phyloP scores from a whole-genome alignment of 768 basidiomycete species.

The Tulasnella sp. region DNA sequence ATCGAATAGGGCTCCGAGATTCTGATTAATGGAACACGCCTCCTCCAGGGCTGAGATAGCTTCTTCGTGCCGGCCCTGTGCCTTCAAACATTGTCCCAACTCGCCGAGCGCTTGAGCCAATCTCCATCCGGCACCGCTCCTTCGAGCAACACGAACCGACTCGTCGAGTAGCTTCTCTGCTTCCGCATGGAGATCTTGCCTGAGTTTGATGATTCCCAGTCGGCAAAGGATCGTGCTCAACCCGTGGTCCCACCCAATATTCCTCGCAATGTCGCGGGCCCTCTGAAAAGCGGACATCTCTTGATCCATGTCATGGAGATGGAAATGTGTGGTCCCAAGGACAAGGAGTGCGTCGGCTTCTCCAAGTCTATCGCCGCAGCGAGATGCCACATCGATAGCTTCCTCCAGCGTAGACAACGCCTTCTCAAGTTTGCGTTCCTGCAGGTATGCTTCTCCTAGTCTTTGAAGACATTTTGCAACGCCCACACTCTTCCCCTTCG shows the following conservation, averaged over 20 bases:
- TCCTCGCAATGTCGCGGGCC: not conserved
- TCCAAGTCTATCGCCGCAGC: not conserved
- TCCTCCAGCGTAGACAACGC: not conserved
- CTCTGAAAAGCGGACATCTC: not conserved
- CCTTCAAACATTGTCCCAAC: not conserved
- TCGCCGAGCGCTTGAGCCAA: not conserved
- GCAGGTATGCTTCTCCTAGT: not conserved
- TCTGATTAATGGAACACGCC: too few relatives aligned
- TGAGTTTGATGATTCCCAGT: not conserved
- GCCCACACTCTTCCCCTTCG: not conserved
- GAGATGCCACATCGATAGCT: not conserved
- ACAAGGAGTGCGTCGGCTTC: not conserved
- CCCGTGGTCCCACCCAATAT: not conserved
- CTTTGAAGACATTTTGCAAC: not conserved
- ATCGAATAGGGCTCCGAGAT: too few relatives aligned
- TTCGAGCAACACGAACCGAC: not conserved
- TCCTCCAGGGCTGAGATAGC: too few relatives aligned
- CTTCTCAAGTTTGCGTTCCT: not conserved
- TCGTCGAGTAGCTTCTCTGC: not conserved
- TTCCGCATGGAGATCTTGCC: not conserved
- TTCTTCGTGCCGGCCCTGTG: not conserved
- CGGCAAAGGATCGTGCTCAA: not conserved
- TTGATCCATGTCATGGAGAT: not conserved
- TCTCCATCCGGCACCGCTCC: not conserved
- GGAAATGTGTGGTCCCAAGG: not conserved